phyloP scores from a whole-genome alignment of 306 rosid species.

The Quercus bicolor region DNA sequence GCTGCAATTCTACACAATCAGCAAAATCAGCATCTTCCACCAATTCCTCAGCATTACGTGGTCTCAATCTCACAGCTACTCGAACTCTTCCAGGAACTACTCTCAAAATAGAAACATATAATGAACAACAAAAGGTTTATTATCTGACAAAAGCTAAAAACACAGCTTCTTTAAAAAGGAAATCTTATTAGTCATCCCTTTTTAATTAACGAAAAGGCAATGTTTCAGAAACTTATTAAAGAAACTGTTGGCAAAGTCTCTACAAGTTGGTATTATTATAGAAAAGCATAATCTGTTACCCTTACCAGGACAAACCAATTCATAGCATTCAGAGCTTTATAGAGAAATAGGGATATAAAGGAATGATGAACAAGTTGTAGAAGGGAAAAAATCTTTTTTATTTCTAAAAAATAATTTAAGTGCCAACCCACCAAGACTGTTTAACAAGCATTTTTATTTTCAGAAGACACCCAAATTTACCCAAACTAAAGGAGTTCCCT shows the following conservation, averaged over 20 bases:
- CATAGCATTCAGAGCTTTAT: not conserved
- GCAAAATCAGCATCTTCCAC: slow-evolving; percentile 91
- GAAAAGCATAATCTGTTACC: not conserved
- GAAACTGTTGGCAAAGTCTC: not conserved
- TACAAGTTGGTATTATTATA: not conserved
- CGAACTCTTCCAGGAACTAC: slow-evolving; percentile 97
- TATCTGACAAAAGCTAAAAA: not conserved
- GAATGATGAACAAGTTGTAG: not conserved
- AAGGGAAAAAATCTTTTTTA: not conserved
- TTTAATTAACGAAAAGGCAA: not conserved
- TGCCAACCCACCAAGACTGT: not conserved
- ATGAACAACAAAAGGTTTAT: slow-evolving; percentile 12
- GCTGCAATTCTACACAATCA: slow-evolving; percentile 90
- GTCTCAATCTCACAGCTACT: slow-evolving; percentile 92
- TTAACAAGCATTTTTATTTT: not conserved
- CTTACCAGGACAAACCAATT: not conserved
- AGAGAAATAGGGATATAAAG: not conserved
- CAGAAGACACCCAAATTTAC: too few relatives aligned
- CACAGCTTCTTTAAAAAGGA: not conserved
- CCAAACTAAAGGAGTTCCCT: not conserved
- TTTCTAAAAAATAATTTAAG: not conserved
- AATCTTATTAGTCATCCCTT: not conserved
- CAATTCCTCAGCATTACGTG: slow-evolving; percentile 71
- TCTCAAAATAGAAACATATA: slow-evolving; percentile 18
- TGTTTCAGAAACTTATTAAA: not conserved